These are phyloP conservation scores for Russula ochroleuca DNA, from an alignment of 768 basidiomycete species.

Conservation along the genomic window DNA sequence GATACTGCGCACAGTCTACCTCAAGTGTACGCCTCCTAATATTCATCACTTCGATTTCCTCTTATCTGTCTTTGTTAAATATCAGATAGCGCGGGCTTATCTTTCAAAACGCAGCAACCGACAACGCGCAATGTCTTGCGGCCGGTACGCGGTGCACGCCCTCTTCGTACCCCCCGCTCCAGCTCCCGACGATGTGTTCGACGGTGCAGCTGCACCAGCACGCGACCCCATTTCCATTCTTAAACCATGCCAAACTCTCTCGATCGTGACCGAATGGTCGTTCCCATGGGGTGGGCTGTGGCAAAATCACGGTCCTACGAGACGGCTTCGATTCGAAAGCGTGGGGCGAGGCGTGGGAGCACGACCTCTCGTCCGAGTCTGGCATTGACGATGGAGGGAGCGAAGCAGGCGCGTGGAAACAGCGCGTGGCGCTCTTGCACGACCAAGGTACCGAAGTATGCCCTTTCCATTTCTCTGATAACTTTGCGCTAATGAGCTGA, in stretches of 20 bases:
- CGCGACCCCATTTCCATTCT: slow-evolving; percentile 82
- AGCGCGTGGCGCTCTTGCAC: slow-evolving; percentile 62
- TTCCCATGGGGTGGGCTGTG: slow-evolving; percentile 95
- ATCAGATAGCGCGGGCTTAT: slow-evolving; percentile 84
- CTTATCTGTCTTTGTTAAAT: neutral
- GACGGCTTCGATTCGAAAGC: too few species aligned
- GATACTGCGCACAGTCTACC: slow-evolving; percentile 83
- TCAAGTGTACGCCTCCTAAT: slow-evolving; percentile 66
- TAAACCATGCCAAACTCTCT: slow-evolving; percentile 83
- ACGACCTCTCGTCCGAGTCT: slow-evolving; percentile 38
- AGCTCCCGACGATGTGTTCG: slow-evolving; percentile 37
- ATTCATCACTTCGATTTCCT: neutral
- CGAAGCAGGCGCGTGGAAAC: slow-evolving; percentile 53
- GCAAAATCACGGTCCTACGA: slow-evolving; percentile 85
- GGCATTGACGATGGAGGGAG: slow-evolving; percentile 39
- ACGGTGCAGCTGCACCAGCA: slow-evolving; percentile 44
- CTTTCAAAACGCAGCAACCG: slow-evolving; percentile 82
- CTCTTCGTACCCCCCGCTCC: slow-evolving; percentile 72
- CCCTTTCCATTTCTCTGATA: slow-evolving; percentile 6
- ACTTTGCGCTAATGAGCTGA: slow-evolving; percentile 8
- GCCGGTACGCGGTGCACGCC: slow-evolving; percentile 73
- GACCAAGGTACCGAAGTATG: slow-evolving; percentile 73
- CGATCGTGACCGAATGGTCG: slow-evolving; percentile 86
- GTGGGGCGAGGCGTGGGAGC: too few species aligned
- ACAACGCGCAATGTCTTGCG: slow-evolving; percentile 69